phyloP scores from a whole-genome alignment of 2,329 filamentous ascomycete genomes.

The Coleophoma crateriformis region DNA sequence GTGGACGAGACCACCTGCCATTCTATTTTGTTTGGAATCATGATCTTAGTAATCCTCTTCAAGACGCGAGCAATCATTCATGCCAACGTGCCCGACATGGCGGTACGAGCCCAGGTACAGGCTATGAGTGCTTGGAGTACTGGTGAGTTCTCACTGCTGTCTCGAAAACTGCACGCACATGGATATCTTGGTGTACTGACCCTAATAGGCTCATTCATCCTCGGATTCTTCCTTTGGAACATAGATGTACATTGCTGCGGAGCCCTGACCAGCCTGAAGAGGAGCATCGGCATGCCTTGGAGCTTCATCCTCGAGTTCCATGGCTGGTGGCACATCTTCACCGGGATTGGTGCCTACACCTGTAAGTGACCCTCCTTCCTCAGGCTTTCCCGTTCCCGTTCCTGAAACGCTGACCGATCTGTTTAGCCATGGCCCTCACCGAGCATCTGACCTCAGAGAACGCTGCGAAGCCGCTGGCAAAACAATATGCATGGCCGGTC shows the following conservation, averaged over 20 bases:
- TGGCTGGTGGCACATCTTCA: conserved; percentile 60
- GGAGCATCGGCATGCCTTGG: conserved; percentile 44
- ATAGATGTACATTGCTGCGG: conserved; percentile 49
- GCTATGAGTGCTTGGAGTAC: conserved; percentile 18
- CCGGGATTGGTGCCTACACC: conserved; percentile 44
- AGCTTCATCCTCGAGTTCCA: conserved; percentile 53
- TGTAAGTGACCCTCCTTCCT: conserved; percentile 13
- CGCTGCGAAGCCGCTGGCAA: conserved; percentile 18
- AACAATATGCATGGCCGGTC: conserved; percentile 23
- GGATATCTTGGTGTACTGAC: neutral
- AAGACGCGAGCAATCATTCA: conserved; percentile 23
- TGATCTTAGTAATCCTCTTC: conserved; percentile 15
- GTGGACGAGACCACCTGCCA: conserved; percentile 20
- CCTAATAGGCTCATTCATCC: conserved; percentile 26
- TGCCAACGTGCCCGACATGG: conserved; percentile 13
- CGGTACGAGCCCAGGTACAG: conserved; percentile 16
- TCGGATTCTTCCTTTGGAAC: conserved; percentile 50
- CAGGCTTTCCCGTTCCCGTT: too few relatives aligned
- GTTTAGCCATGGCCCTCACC: conserved; percentile 24
- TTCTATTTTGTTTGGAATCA: conserved; percentile 19
- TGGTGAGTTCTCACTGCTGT: conserved; percentile 8
- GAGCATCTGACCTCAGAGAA: conserved; percentile 28
- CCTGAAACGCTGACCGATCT: too few relatives aligned
- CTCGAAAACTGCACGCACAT: too few relatives aligned
- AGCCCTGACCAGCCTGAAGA: conserved; percentile 38